phyloP scores from a whole-genome alignment of 345 rosid genomes.

The Gossypioides kirkii region DNA sequence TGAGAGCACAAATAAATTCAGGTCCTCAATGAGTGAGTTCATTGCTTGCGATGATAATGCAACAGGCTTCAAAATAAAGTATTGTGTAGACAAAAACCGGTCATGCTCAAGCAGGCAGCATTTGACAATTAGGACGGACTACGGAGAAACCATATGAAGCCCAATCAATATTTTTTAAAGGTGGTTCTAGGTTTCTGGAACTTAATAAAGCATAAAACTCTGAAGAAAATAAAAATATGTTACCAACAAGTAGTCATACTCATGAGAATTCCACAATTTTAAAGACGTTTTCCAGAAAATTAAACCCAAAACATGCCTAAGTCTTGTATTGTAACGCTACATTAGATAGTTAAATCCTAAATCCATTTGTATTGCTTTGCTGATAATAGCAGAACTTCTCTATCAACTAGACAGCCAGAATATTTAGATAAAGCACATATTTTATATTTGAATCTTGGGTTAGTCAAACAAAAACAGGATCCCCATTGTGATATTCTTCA shows the following conservation, averaged over 20 bases:
- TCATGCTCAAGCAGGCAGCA: neutral
- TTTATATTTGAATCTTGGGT: neutral
- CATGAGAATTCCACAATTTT: neutral
- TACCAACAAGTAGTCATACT: neutral
- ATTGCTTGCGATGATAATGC: neutral
- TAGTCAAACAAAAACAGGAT: neutral
- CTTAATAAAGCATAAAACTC: neutral
- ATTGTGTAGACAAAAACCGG: neutral
- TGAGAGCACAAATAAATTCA: neutral
- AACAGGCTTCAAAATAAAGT: constrained; percentile 7
- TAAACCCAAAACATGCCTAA: neutral
- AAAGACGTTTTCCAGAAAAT: neutral
- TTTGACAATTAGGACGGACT: neutral
- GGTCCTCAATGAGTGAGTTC: neutral
- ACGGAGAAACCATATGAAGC: neutral
- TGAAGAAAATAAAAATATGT: neutral
- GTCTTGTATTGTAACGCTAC: neutral
- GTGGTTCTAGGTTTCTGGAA: neutral
- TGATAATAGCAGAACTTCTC: neutral
- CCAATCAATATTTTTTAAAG: neutral
- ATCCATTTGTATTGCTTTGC: neutral
- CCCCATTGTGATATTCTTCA: neutral
- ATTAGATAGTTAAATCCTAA: neutral
- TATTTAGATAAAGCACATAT: neutral
- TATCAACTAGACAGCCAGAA: neutral